phyloP scores from a whole-genome alignment of 768 basidiomycete species.

The Lyophyllum decastes region DNA sequence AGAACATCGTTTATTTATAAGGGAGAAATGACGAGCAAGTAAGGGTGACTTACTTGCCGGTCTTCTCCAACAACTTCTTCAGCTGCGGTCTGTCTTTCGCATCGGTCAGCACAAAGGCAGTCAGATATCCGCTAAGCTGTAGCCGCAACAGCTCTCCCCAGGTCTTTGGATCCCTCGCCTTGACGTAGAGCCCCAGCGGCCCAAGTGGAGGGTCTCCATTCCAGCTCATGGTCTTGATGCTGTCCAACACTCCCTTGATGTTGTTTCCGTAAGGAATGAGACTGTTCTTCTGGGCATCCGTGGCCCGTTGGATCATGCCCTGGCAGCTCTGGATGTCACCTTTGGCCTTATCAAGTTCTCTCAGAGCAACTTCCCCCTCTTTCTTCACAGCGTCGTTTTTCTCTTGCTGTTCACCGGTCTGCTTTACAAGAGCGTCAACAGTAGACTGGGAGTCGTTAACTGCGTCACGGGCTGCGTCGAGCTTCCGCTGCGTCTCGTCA shows the following conservation, averaged over 20 bases:
- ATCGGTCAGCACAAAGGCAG: conserved; percentile 76
- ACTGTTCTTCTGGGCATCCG: conserved; percentile 54
- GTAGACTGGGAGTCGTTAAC: conserved; percentile 38
- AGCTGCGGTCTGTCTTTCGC: conserved; percentile 59
- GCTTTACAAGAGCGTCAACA: conserved; percentile 27
- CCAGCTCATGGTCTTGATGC: conserved; percentile 58
- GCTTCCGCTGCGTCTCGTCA: conserved; percentile 53
- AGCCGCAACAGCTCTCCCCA: conserved; percentile 71
- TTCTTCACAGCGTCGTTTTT: conserved; percentile 31
- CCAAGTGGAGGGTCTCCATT: conserved; percentile 68
- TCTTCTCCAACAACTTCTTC: conserved; percentile 53
- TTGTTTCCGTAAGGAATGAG: conserved; percentile 63
- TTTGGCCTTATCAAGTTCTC: conserved; percentile 30
- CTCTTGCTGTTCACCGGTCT: conserved; percentile 31
- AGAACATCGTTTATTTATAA: background rate
- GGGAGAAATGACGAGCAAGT: background rate
- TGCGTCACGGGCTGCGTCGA: conserved; percentile 45
- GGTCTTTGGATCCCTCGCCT: conserved; percentile 59
- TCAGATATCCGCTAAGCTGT: conserved; percentile 60
- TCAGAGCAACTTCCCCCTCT: conserved; percentile 39
- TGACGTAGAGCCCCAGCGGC: conserved; percentile 80
- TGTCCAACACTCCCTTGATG: conserved; percentile 57
- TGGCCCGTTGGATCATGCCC: conserved; percentile 49
- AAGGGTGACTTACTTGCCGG: conserved; percentile 59
- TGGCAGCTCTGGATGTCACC: conserved; percentile 46